Conservation (phyloP, 2,329 filamentous ascomycete species). For the Fusarium heterosporum region DNA sequence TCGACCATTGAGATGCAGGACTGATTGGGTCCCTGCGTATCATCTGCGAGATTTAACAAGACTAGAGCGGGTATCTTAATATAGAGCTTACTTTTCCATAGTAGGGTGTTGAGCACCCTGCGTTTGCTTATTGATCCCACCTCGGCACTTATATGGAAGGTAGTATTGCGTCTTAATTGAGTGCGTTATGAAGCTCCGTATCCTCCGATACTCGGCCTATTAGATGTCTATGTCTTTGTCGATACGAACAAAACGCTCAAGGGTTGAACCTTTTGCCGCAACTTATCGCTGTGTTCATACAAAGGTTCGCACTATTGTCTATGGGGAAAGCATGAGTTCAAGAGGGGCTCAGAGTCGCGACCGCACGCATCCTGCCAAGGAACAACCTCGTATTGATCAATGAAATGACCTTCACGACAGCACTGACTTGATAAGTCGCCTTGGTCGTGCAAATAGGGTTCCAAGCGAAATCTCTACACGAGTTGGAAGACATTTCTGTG, state of each 20-base stretch:
- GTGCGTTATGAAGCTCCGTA: not conserved
- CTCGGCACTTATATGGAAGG: conserved; percentile 9
- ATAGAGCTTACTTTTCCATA: conserved; percentile 15
- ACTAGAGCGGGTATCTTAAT: not conserved
- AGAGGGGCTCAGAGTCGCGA: not conserved
- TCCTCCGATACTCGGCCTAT: not conserved
- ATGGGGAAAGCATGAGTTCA: too few species aligned
- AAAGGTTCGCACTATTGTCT: too few species aligned
- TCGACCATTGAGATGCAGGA: not conserved
- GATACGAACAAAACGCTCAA: too few species aligned
- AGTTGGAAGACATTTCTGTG: too few species aligned
- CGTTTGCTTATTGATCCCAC: not conserved
- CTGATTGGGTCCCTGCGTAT: not conserved
- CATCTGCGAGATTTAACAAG: conserved; percentile 19
- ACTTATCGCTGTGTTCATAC: not conserved
- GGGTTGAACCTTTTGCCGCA: not conserved
- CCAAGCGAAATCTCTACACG: too few species aligned
- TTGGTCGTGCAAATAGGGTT: too few species aligned
- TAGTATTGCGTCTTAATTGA: conserved; percentile 7
- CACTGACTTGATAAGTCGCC: too few species aligned
- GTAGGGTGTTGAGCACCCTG: not conserved
- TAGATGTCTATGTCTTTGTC: not conserved
- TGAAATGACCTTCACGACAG: too few species aligned
- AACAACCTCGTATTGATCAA: not conserved
- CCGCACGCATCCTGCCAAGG: not conserved